Evolutionary conservation across 1,284 basidiomycete genomes (phyloP).

Genomic region (Malassezia sp.): DNA sequence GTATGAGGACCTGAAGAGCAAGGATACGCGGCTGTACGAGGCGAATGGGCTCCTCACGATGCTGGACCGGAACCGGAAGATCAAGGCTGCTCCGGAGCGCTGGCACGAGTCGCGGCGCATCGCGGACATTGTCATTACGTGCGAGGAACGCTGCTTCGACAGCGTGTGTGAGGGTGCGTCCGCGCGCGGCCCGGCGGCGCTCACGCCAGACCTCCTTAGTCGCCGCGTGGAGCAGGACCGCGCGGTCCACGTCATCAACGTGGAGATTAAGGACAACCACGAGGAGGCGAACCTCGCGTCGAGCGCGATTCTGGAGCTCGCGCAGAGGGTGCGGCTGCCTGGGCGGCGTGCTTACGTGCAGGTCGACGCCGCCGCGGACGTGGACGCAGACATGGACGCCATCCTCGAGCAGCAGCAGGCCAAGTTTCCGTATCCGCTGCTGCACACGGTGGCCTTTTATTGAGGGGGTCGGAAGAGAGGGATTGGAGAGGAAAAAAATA

Average conservation of each 20-base stretch:
- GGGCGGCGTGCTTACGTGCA: constrained; percentile 43
- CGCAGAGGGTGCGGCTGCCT: constrained; percentile 37
- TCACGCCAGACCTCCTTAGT: constrained; percentile 62
- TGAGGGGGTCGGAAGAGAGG: constrained; percentile 2
- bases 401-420: constrained; percentile 75
- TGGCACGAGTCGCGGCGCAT: constrained; percentile 84
- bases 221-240: constrained; percentile 85
- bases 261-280: constrained; percentile 98
- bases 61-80: constrained; percentile 85
- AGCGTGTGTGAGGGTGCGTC: constrained; percentile 89
- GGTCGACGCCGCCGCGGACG: constrained; percentile 74
- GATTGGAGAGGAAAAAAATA: not conserved
- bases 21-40: constrained; percentile 73
- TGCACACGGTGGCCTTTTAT: constrained; percentile 59
- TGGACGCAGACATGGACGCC: constrained; percentile 79
- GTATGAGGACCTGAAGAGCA: constrained; percentile 76
- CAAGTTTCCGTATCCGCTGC: constrained; percentile 76
- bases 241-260: constrained; percentile 89
- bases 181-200: too few relatives aligned
- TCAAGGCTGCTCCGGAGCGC: constrained; percentile 85
- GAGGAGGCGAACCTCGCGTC: constrained; percentile 94
- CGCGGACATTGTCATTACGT: constrained; percentile 94
- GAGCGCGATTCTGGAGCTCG: constrained; percentile 87
- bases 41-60: constrained; percentile 92
- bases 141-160: constrained; percentile 97